Conservation (phyloP, 371 early-diverging fungal genomes). For the Dinochytrium kinnereticum region DNA sequence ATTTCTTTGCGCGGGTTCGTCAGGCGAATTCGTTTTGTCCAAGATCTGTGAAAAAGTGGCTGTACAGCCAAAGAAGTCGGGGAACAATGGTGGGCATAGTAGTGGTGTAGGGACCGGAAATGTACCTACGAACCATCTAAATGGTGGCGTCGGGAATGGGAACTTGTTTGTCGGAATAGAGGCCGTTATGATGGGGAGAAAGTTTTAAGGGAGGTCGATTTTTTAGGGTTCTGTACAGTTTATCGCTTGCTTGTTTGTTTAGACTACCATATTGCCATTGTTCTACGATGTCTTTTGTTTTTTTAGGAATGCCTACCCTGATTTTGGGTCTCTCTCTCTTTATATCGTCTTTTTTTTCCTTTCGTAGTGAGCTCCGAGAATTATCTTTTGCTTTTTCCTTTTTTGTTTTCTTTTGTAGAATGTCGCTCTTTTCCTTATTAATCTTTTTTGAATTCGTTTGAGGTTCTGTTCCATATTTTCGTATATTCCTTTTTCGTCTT, state of each 20-base stretch:
- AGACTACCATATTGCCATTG: too few relatives aligned
- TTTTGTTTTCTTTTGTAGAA: too few relatives aligned
- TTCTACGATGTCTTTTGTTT: too few relatives aligned
- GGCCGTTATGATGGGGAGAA: background rate
- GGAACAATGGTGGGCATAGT: background rate
- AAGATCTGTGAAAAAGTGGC: constrained; percentile 26
- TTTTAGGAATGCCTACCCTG: too few relatives aligned
- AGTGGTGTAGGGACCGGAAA: too few relatives aligned
- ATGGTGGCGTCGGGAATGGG: background rate
- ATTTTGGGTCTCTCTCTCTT: background rate
- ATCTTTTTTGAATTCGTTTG: too few relatives aligned
- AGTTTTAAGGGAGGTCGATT: background rate
- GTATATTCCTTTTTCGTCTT: background rate
- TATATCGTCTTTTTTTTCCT: background rate
- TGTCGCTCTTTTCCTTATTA: background rate
- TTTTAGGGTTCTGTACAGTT: background rate
- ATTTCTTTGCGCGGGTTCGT: constrained; percentile 29
- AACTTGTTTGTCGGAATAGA: background rate
- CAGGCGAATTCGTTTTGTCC: constrained; percentile 17
- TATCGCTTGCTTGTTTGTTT: too few relatives aligned
- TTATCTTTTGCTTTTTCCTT: background rate
- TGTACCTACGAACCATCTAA: too few relatives aligned
- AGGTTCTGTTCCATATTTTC: too few relatives aligned
- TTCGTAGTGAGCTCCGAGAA: background rate
- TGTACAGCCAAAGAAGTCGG: background rate